Evolutionary conservation across 2,329 filamentous ascomycete species (phyloP), one percentile per base, ranked within the genome.

Genomic region (Curvularia sp.): DNA sequence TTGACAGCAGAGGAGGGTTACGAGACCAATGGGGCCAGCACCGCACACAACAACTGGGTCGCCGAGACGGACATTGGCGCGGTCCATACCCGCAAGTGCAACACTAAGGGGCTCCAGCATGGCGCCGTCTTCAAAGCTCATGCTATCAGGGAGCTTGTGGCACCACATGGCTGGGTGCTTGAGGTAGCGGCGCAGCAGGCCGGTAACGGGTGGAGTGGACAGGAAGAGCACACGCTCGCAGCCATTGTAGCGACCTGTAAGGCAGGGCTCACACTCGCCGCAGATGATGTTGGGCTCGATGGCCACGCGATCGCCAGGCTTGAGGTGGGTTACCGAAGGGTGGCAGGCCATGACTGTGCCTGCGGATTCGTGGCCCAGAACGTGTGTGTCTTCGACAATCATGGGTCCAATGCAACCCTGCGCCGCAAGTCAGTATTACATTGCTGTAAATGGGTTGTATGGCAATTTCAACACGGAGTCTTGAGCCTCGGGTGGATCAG

Each of bases 211-310:
- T 8, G 95, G 94, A 3, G 95, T 98, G 49, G 92, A 96, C 50
- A 96, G 84, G 82, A 98, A 98, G 53, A 85, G 81, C 65, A 97
- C 92, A 51, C 83, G 84, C 71, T 93, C 90, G 81, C 94, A 98
- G 60, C 93, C 94, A 77, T 98, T 98, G 84, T 98, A 98, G 70
- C 92, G 89, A 57, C 94, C 94, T 12, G 91, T 95, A 65, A 96
- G 82, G 79, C 93, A 97, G 38, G 92, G 91, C 80, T 96, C 92
- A 84, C 93, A 98, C 72, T 86, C 85, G 77, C 89, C 87, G 85
- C 94, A 98, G 78, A 95, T 93, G 69, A 97, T 86, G 79, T 96
- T 96, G 61, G 94, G 94, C 81, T 98, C 94, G 74, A 98, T 86
- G 56, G 94, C 94, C 57, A 98, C 92, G 66, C 93, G 90, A 81